Evolutionary conservation across 805 yeast species (phyloP).

Genomic region (Candida xiaguanensis): DNA sequence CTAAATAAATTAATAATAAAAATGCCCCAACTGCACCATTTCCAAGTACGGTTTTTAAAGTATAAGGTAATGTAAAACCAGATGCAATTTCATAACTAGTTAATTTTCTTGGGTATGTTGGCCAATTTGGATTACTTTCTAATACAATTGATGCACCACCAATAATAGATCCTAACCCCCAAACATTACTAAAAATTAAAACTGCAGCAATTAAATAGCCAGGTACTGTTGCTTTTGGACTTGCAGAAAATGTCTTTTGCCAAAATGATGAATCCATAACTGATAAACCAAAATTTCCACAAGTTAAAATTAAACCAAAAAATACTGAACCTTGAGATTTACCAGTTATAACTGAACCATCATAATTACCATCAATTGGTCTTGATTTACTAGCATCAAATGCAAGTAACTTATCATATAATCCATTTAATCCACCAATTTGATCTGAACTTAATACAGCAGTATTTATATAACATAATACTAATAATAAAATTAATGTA

Average conservation of each 20-base stretch:
- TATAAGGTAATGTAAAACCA: slow-evolving; percentile 28
- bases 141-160: slow-evolving; percentile 31
- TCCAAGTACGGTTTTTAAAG: slow-evolving; percentile 28
- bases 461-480: slow-evolving; percentile 25
- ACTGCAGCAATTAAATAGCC: slow-evolving; percentile 34
- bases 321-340: slow-evolving; percentile 30
- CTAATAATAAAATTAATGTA: slow-evolving; percentile 20
- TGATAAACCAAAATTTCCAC: slow-evolving; percentile 36
- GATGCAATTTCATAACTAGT: slow-evolving; percentile 23
- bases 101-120: slow-evolving; percentile 30
- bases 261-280: slow-evolving; percentile 39
- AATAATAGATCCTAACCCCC: slow-evolving; percentile 34
- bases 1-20: slow-evolving; percentile 31
- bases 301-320: slow-evolving; percentile 31
- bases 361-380: slow-evolving; percentile 28
- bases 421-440: slow-evolving; percentile 25
- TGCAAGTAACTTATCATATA: slow-evolving; percentile 20
- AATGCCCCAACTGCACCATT: slow-evolving; percentile 29
- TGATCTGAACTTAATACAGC: slow-evolving; percentile 20
- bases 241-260: slow-evolving; percentile 38
- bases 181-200: slow-evolving; percentile 28
- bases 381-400: slow-evolving; percentile 15
- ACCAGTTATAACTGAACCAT: slow-evolving; percentile 35
- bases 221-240: slow-evolving; percentile 31
- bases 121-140: slow-evolving; percentile 21